Conservation (phyloP, 2,329 filamentous ascomycete species). For the Domatiomyces catenatus region DNA sequence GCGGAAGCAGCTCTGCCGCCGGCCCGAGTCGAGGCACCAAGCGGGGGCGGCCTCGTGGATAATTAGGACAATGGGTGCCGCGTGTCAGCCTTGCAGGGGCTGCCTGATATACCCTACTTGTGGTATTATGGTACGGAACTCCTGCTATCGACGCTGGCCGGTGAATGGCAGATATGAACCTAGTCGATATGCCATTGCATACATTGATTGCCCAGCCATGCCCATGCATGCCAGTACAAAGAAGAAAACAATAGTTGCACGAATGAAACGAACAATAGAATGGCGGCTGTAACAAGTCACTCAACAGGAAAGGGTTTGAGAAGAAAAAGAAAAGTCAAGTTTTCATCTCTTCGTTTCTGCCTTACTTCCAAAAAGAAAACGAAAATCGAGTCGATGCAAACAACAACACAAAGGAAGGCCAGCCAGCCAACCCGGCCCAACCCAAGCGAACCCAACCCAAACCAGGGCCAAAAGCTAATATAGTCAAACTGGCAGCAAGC, state of each 20-base stretch:
- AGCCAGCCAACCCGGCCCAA: no score
- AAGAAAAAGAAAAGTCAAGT: neutral
- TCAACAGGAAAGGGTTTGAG: neutral
- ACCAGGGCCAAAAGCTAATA: neutral
- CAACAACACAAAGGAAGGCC: neutral
- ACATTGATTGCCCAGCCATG: no score
- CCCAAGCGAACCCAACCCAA: no score
- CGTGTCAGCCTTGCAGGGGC: no score
- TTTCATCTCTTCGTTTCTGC: neutral
- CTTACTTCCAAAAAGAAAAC: neutral
- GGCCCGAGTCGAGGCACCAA: slow-evolving; percentile 11
- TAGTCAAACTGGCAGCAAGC: neutral
- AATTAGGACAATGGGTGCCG: neutral
- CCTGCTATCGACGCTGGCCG: no score
- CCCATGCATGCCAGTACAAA: no score
- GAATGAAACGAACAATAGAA: no score
- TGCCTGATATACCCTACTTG: no score
- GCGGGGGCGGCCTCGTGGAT: slow-evolving; percentile 14
- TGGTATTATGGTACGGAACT: no score
- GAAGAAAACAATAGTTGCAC: no score
- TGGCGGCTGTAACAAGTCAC: neutral
- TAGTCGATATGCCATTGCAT: no score
- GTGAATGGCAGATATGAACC: no score
- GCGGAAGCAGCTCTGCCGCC: neutral
- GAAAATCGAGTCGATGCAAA: neutral